phyloP scores from a whole-genome alignment of 2,329 filamentous ascomycete species.

The Elsinoe fawcettii region DNA sequence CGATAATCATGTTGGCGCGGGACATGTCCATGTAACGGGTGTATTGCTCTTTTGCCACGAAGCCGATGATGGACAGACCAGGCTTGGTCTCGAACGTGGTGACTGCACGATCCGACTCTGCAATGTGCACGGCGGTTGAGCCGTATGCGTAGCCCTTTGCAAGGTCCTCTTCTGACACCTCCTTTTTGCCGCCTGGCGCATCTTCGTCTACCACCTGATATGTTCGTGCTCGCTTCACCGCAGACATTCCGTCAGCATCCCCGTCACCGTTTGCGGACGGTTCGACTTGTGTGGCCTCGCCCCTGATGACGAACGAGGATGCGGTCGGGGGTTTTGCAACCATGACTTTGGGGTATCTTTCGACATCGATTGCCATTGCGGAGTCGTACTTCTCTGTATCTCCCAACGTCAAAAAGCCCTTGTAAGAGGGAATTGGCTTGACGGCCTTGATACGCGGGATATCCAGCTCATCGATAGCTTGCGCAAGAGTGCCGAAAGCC shows the following conservation, averaged over 20 bases:
- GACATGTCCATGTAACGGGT: conserved; percentile 81
- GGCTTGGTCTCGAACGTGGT: conserved; percentile 76
- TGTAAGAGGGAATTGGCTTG: conserved; percentile 71
- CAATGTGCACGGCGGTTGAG: conserved; percentile 82
- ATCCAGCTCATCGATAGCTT: conserved; percentile 73
- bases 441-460: conserved; percentile 68
- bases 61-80: conserved; percentile 76
- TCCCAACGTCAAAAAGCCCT: conserved; percentile 71
- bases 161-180: conserved; percentile 73
- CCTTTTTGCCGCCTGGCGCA: conserved; percentile 68
- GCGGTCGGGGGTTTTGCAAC: conserved; percentile 66
- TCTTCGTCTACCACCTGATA: conserved; percentile 74
- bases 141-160: conserved; percentile 95
- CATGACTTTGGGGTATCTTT: conserved; percentile 84
- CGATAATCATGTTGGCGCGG: conserved; percentile 67
- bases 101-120: conserved; percentile 74
- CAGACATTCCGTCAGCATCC: conserved; percentile 46
- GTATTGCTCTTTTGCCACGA: conserved; percentile 64
- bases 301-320: conserved; percentile 61
- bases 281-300: conserved; percentile 41
- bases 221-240: conserved; percentile 66
- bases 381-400: conserved; percentile 64
- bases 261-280: conserved; percentile 42
- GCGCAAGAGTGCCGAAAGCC: conserved; percentile 72
- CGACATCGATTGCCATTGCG: conserved; percentile 74